Conservation (phyloP, 305 asterid species). For the Fraxinus angustifolia region DNA sequence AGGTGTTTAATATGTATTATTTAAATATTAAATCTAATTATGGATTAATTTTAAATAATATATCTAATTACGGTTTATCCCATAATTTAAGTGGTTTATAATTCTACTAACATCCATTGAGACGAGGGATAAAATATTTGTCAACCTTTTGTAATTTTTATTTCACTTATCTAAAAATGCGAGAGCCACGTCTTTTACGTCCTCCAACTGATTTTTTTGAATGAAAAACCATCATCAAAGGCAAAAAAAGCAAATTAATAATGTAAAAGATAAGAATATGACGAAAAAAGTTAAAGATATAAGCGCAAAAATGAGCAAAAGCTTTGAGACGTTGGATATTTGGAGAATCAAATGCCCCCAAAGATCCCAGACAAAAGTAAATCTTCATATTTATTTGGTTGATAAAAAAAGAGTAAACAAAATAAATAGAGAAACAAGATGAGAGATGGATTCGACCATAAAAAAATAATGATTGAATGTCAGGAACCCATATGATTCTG, state of each 20-base stretch:
- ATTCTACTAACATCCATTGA: not conserved
- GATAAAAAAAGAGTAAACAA: not conserved
- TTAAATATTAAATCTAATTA: too few species aligned
- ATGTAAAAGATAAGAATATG: too few species aligned
- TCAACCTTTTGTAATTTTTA: not conserved
- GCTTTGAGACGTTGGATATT: not conserved
- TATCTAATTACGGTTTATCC: not conserved
- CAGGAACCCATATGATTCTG: constrained; percentile 13
- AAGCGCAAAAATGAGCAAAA: not conserved
- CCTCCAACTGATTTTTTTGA: not conserved
- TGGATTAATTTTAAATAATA: not conserved
- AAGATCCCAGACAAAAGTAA: constrained; percentile 28
- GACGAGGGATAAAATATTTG: not conserved
- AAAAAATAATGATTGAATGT: constrained; percentile 10
- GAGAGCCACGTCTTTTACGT: not conserved
- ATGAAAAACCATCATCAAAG: not conserved
- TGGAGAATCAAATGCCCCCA: constrained; percentile 19
- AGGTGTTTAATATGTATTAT: not conserved
- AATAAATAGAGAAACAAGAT: not conserved
- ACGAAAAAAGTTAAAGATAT: not conserved
- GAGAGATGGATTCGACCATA: not conserved
- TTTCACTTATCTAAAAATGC: not conserved
- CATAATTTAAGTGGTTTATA: not conserved
- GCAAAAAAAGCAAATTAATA: not conserved
- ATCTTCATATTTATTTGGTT: not conserved